Conservation (phyloP, 208 protist species). For the Trypanosoma mega region DNA sequence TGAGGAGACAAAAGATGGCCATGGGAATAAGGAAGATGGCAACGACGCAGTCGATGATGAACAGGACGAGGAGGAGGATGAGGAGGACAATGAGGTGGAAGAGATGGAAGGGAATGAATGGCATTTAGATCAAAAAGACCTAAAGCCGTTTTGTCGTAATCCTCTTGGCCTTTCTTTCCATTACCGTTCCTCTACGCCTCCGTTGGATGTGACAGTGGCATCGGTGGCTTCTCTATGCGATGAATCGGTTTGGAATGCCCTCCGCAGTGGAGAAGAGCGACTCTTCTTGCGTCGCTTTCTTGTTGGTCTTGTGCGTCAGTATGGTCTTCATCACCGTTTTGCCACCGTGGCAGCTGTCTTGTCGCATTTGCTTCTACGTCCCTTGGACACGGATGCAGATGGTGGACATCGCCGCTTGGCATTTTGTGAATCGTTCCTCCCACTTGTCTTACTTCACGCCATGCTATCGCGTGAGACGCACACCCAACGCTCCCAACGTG, state of each 20-base stretch:
- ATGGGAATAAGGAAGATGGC: too few species aligned
- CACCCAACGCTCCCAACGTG: slow-evolving; percentile 32
- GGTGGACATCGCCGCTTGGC: slow-evolving; percentile 5
- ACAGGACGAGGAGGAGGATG: slow-evolving; percentile 1
- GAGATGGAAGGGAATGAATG: not conserved
- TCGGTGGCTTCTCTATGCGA: slow-evolving; percentile 18
- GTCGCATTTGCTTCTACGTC: slow-evolving; percentile 8
- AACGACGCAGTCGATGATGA: not conserved
- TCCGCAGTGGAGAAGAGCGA: slow-evolving; percentile 33
- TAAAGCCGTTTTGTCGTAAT: slow-evolving; percentile 14
- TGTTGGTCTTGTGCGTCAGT: slow-evolving; percentile 38
- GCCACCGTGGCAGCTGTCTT: slow-evolving; percentile 21
- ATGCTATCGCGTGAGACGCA: slow-evolving; percentile 54
- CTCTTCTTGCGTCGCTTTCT: slow-evolving; percentile 58
- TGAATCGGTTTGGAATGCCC: slow-evolving; percentile 37
- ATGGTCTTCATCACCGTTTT: slow-evolving; percentile 35
- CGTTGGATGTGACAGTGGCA: not conserved
- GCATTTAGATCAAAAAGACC: not conserved
- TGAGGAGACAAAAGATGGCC: too few species aligned
- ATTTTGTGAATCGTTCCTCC: slow-evolving; percentile 38
- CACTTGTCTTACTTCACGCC: slow-evolving; percentile 51
- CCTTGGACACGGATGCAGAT: not conserved
- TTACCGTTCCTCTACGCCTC: not conserved
- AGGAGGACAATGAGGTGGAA: not conserved
- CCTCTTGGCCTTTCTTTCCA: slow-evolving; percentile 1